Conservation (phyloP, 345 rosid species). For the Lepidium aucheri region DNA sequence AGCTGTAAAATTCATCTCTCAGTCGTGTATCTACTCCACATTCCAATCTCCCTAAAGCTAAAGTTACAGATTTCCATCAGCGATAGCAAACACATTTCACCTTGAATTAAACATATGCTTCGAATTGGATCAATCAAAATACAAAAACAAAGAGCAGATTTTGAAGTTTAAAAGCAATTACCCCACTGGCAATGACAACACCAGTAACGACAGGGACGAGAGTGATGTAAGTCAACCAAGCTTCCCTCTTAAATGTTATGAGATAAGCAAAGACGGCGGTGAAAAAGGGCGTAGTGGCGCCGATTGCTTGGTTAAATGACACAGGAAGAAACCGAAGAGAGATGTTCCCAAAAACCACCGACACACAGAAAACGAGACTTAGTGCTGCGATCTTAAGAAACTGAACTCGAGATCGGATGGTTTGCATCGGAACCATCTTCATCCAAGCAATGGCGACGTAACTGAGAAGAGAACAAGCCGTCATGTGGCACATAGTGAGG, state of each 20-base stretch:
- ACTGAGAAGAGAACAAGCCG: conserved; percentile 59
- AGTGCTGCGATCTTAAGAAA: conserved; percentile 50
- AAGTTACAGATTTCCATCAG: not conserved
- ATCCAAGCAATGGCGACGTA: conserved; percentile 50
- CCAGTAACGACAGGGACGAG: conserved; percentile 65
- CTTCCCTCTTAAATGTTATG: conserved; percentile 48
- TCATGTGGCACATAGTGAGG: conserved; percentile 77
- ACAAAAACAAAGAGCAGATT: not conserved
- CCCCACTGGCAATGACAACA: conserved; percentile 70
- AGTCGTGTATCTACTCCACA: not conserved
- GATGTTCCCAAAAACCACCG: conserved; percentile 57
- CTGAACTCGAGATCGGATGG: conserved; percentile 43
- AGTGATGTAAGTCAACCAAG: conserved; percentile 54
- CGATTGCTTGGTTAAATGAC: conserved; percentile 63
- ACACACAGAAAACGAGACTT: conserved; percentile 53
- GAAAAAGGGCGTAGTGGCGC: conserved; percentile 68
- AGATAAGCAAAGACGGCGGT: conserved; percentile 59
- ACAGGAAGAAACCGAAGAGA: conserved; percentile 60
- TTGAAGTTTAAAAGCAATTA: conserved; percentile 1
- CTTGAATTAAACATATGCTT: not conserved
- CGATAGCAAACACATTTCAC: not conserved
- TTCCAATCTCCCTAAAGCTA: not conserved
- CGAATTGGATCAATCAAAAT: not conserved
- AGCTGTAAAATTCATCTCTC: not conserved
- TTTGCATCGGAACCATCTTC: conserved; percentile 67